Conservation (phyloP, 495 filamentous ascomycete species). For the Darksidea phi region DNA sequence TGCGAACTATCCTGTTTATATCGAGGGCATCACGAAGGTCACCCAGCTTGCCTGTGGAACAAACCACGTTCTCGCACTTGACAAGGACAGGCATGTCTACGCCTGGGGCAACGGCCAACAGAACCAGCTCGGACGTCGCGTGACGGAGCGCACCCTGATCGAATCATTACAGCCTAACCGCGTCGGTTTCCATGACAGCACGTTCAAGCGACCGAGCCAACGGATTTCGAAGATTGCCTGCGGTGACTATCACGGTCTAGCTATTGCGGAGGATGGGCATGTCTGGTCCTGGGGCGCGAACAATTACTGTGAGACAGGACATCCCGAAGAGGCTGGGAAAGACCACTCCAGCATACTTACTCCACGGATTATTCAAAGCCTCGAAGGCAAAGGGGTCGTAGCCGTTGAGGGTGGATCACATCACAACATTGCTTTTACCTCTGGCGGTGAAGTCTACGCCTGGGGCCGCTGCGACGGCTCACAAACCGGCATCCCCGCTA, state of each 20-base stretch:
- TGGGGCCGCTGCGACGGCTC: constrained; percentile 69
- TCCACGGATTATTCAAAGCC: constrained; percentile 59
- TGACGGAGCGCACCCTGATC: constrained; percentile 59
- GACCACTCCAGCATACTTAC: constrained; percentile 58
- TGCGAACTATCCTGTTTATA: constrained; percentile 48
- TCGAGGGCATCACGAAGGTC: constrained; percentile 62
- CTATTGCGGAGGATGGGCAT: constrained; percentile 66
- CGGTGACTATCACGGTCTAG: constrained; percentile 74
- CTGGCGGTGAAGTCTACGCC: constrained; percentile 60
- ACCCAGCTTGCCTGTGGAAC: constrained; percentile 59
- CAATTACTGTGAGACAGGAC: constrained; percentile 78
- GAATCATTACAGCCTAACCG: constrained; percentile 66
- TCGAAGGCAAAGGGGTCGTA: constrained; percentile 54
- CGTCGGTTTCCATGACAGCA: constrained; percentile 54
- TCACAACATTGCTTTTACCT: constrained; percentile 63
- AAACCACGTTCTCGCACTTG: constrained; percentile 71
- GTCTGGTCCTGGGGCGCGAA: constrained; percentile 87
- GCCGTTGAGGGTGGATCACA: constrained; percentile 66
- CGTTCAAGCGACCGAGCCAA: constrained; percentile 47
- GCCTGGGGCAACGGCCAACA: constrained; percentile 75
- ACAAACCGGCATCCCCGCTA: constrained; percentile 59
- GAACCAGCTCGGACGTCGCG: constrained; percentile 69
- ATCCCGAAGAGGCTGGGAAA: constrained; percentile 66
- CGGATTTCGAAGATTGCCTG: constrained; percentile 57
- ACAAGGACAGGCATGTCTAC: constrained; percentile 62